Conservation (phyloP, 148 eudicot genomes). For the Dianthus caryophyllus region DNA sequence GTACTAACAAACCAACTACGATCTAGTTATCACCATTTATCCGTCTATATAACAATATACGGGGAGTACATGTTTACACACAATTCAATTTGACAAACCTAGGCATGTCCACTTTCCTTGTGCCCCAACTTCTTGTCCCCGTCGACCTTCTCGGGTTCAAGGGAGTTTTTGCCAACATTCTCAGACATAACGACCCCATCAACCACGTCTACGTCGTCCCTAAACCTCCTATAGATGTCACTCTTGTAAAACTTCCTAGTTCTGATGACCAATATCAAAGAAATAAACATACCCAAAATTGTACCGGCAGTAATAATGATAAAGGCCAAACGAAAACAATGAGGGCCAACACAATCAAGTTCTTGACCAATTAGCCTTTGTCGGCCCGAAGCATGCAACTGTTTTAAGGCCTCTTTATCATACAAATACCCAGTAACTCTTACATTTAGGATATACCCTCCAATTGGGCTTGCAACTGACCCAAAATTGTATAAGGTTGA, state of each 20-base stretch:
- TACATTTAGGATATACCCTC: slow-evolving; percentile 38
- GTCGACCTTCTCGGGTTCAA: not conserved
- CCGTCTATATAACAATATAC: not conserved
- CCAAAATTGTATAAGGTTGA: slow-evolving; percentile 43
- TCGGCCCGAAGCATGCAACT: slow-evolving; percentile 24
- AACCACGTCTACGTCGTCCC: slow-evolving; percentile 19
- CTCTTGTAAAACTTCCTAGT: slow-evolving; percentile 34
- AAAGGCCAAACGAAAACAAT: slow-evolving; percentile 32
- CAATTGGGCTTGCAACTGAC: slow-evolving; percentile 40
- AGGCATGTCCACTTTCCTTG: not conserved
- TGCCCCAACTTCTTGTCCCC: slow-evolving; percentile 3
- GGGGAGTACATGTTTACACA: slow-evolving; percentile 2
- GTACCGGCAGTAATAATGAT: slow-evolving; percentile 33
- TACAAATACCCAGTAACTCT: slow-evolving; percentile 33
- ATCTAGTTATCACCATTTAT: not conserved
- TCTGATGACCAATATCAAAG: slow-evolving; percentile 32
- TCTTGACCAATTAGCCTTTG: slow-evolving; percentile 19
- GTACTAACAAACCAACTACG: no score
- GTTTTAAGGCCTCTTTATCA: slow-evolving; percentile 29
- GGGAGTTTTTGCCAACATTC: not conserved
- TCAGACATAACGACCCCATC: not conserved
- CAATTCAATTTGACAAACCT: not conserved
- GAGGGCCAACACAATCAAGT: slow-evolving; percentile 26
- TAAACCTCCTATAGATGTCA: slow-evolving; percentile 35
- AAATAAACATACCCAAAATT: slow-evolving; percentile 29